A percentile compares a stretch with the other conserved stretches of the same genome.
Conservation (phyloP, 2,329 filamentous ascomycete genomes). For the Cordyceps fumosorosea region DNA sequence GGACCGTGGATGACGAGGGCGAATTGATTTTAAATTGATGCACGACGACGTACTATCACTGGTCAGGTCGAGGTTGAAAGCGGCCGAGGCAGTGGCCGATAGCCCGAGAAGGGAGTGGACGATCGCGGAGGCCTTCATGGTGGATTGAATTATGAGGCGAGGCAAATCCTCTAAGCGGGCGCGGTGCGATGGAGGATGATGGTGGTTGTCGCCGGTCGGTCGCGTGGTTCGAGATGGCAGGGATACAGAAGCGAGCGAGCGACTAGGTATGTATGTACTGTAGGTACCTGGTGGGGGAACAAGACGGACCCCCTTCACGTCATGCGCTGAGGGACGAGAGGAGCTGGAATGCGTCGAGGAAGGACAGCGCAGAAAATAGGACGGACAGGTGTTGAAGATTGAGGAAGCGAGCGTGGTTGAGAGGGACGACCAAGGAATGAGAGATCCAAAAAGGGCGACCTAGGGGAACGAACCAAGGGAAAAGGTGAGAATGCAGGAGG, state of each 20-base stretch:
- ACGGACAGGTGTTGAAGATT: neutral
- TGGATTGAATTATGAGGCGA: neutral
- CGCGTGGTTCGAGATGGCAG: neutral
- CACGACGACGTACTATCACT: constrained; percentile 1
- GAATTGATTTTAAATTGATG: neutral
- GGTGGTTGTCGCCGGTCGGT: neutral
- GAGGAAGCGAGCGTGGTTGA: constrained; percentile 2
- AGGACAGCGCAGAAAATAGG: neutral
- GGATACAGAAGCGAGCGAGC: neutral
- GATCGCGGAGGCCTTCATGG: constrained; percentile 1
- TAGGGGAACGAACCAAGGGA: neutral
- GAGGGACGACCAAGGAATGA: neutral
- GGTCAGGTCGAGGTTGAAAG: neutral
- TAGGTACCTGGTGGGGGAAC: neutral
- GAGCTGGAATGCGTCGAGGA: neutral
- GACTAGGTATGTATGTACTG: too few relatives aligned
- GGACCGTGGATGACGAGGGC: neutral
- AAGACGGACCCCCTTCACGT: constrained; percentile 1
- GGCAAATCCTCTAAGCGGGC: neutral
- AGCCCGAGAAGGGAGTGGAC: neutral
- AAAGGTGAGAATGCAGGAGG: constrained; percentile 1
- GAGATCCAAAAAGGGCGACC: neutral
- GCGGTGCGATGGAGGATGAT: neutral
- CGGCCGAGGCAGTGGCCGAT: neutral
- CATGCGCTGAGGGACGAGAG: neutral